Conservation (phyloP, 2,329 filamentous ascomycete species). For the Verticillium tricorpus region DNA sequence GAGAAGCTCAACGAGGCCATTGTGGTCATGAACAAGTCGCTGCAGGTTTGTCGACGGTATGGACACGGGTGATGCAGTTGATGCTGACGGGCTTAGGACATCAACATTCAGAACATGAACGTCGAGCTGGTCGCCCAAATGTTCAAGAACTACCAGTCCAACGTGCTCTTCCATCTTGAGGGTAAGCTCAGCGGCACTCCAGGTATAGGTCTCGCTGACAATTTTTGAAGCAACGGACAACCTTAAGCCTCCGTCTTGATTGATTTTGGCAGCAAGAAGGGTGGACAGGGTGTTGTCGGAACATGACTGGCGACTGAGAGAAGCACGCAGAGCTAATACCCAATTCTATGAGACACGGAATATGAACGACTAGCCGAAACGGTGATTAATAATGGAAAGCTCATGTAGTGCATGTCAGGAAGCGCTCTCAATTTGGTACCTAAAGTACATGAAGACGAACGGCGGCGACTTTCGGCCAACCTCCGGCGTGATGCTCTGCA, state of each 20-base stretch:
- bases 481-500: no score
- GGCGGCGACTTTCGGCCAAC: no score
- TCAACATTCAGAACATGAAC: conserved; percentile 99
- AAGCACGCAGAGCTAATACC: not conserved
- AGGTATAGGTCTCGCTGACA: conserved; percentile 12
- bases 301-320: not conserved
- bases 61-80: not conserved
- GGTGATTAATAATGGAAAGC: no score
- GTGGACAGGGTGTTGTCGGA: not conserved
- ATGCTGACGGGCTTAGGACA: conserved; percentile 57
- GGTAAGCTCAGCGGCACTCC: conserved; percentile 48
- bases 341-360: not conserved
- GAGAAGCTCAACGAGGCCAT: conserved; percentile 97
- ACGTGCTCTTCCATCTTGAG: conserved; percentile 95
- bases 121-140: conserved; percentile 96
- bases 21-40: conserved; percentile 84
- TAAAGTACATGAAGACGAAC: no score
- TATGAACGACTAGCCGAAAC: no score
- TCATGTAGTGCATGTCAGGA: no score
- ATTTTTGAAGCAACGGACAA: conserved; percentile 67
- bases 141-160: conserved; percentile 99
- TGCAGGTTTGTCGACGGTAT: conserved; percentile 56
- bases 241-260: conserved; percentile 69
- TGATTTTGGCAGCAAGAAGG: not conserved
- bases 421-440: no score